These are phyloP conservation scores for Capsicum baccatum DNA, from an alignment of 257 asterid genomes.

Conservation along the genomic window DNA sequence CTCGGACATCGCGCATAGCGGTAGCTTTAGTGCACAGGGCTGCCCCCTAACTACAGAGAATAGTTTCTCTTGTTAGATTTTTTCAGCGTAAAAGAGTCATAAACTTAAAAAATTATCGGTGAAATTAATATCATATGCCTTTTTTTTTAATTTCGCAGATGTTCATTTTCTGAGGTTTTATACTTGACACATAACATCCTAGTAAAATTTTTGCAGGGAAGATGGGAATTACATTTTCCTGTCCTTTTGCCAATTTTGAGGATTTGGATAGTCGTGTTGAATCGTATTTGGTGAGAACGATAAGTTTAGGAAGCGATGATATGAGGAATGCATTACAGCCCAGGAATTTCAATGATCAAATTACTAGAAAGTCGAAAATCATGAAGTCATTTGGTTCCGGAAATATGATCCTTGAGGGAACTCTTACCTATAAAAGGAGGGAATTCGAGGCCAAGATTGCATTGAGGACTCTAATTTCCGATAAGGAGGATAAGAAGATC, in stretches of 20 bases:
- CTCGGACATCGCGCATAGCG: no score
- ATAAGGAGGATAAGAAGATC: constrained; percentile 32
- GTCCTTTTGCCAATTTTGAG: constrained; percentile 43
- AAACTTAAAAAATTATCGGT: not conserved
- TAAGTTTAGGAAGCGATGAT: constrained; percentile 46
- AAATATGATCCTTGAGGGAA: constrained; percentile 55
- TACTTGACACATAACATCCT: constrained; percentile 24
- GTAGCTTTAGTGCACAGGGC: no score
- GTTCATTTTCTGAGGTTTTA: not conserved
- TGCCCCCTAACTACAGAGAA: not conserved
- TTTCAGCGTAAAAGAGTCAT: not conserved
- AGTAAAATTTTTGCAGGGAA: constrained; percentile 38
- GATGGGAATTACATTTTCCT: constrained; percentile 65
- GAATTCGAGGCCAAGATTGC: constrained; percentile 57
- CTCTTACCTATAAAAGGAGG: constrained; percentile 53
- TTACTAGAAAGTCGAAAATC: constrained; percentile 35
- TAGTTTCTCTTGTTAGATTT: not conserved
- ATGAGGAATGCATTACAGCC: constrained; percentile 39
- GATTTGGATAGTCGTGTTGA: constrained; percentile 52
- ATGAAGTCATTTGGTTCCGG: constrained; percentile 54
- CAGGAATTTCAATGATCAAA: constrained; percentile 44
- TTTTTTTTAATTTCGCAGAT: not conserved
- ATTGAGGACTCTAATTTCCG: constrained; percentile 36
- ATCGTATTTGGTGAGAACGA: constrained; percentile 48
- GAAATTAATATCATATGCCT: not conserved